phyloP scores from a whole-genome alignment of 495 filamentous ascomycete species.

The Evernia prunastri region DNA sequence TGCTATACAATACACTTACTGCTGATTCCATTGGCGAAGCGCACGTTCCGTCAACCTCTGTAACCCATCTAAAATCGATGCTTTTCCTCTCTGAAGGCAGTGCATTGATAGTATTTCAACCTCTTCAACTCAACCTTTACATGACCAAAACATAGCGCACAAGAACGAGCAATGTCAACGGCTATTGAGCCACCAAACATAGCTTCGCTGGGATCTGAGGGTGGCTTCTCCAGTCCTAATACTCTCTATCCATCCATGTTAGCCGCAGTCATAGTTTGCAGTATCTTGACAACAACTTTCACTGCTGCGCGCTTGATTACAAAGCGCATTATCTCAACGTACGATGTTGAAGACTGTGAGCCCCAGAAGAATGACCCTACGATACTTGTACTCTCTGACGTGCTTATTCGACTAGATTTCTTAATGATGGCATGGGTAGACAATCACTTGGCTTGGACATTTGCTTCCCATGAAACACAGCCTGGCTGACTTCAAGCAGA shows the following conservation, averaged over 20 bases:
- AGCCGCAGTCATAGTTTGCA: conserved; percentile 4
- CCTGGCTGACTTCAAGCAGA: neutral
- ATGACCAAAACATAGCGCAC: too few relatives aligned
- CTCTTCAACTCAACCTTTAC: too few relatives aligned
- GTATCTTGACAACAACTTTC: conserved; percentile 4
- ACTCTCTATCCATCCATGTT: neutral
- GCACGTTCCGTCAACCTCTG: too few relatives aligned
- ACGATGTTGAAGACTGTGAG: conserved; percentile 10
- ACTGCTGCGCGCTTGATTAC: conserved; percentile 4
- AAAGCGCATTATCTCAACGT: neutral
- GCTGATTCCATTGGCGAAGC: too few relatives aligned
- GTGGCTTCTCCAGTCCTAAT: neutral
- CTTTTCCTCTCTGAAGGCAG: too few relatives aligned
- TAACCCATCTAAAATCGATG: too few relatives aligned
- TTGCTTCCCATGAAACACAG: neutral
- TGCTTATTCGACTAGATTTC: neutral
- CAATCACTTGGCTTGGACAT: neutral
- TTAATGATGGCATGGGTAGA: conserved; percentile 3
- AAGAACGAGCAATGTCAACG: conserved; percentile 8
- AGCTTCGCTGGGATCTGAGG: neutral
- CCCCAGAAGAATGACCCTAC: neutral
- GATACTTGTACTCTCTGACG: conserved; percentile 2
- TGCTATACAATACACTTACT: too few relatives aligned
- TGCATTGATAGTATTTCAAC: too few relatives aligned
- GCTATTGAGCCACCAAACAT: neutral